Evolutionary conservation across 2,329 filamentous ascomycete genomes (phyloP).

Genomic region (Colletotrichum sidae): DNA sequence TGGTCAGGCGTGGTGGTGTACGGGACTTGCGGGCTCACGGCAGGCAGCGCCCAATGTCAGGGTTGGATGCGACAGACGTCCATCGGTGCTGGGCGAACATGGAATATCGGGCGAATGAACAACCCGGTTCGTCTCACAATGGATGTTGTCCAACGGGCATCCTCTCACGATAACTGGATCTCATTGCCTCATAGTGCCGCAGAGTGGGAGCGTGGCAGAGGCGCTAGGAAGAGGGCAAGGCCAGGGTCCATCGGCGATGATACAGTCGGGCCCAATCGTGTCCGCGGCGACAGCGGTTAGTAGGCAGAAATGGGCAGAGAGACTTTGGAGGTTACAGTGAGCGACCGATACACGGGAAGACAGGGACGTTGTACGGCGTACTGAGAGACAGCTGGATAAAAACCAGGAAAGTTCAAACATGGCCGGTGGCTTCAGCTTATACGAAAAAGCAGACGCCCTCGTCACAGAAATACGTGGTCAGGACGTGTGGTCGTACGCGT

Average conservation of each 20-base stretch:
- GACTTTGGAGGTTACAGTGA: neutral
- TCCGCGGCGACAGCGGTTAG: slow-evolving; percentile 22
- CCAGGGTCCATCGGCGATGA: slow-evolving; percentile 30
- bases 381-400: too few relatives aligned
- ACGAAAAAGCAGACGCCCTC: too few relatives aligned
- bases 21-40: slow-evolving; percentile 10
- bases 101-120: slow-evolving; percentile 33
- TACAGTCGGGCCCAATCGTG: slow-evolving; percentile 23
- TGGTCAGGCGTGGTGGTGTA: neutral
- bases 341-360: too few relatives aligned
- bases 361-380: too few relatives aligned
- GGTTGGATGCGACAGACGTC: slow-evolving; percentile 19
- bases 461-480: too few relatives aligned
- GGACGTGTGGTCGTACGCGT: too few relatives aligned
- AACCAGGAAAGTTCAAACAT: too few relatives aligned
- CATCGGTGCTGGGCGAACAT: slow-evolving; percentile 23
- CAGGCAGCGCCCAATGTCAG: slow-evolving; percentile 19
- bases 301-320: neutral
- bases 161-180: slow-evolving; percentile 33
- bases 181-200: slow-evolving; percentile 32
- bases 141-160: slow-evolving; percentile 23
- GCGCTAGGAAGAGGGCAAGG: slow-evolving; percentile 16
- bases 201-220: slow-evolving; percentile 28
- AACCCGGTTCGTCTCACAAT: slow-evolving; percentile 31
- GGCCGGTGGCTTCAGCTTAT: too few relatives aligned